Conservation (phyloP, 1,139 yeast genomes). For the Suhomyces chickasaworum region DNA sequence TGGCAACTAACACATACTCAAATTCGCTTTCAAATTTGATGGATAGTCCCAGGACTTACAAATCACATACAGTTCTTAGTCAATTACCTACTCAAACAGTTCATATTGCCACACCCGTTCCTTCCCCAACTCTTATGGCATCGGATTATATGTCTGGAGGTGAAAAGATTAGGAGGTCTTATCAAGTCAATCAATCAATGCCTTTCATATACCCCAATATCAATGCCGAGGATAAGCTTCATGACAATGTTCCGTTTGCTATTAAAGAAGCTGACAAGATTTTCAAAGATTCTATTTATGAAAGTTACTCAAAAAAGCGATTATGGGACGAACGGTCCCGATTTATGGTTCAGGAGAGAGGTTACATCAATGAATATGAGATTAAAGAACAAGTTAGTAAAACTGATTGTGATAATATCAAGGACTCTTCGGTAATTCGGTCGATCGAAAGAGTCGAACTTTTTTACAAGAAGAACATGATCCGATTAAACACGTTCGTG, state of each 20-base stretch:
- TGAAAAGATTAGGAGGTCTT: constrained; percentile 68
- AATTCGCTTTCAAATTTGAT: constrained; percentile 58
- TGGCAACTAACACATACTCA: constrained; percentile 48
- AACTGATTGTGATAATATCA: background rate
- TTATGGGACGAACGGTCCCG: constrained; percentile 69
- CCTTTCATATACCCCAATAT: constrained; percentile 73
- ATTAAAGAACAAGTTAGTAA: background rate
- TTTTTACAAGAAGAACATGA: constrained; percentile 56
- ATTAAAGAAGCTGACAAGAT: constrained; percentile 72
- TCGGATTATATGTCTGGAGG: constrained; percentile 57
- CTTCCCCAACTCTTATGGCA: constrained; percentile 79
- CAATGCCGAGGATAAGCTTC: constrained; percentile 20
- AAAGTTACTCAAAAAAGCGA: constrained; percentile 66
- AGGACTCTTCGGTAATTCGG: constrained; percentile 4
- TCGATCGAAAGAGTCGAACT: constrained; percentile 60
- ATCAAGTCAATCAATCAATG: constrained; percentile 75
- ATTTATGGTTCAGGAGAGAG: constrained; percentile 79
- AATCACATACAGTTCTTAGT: constrained; percentile 54
- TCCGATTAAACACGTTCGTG: constrained; percentile 61
- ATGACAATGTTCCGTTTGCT: constrained; percentile 59
- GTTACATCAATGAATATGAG: constrained; percentile 45
- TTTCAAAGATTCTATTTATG: constrained; percentile 60
- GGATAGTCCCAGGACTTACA: constrained; percentile 59
- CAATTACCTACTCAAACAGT: constrained; percentile 64
- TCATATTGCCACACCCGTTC: constrained; percentile 87